Conservation (phyloP, 2,329 filamentous ascomycete species). For the Myotisia sp. region DNA sequence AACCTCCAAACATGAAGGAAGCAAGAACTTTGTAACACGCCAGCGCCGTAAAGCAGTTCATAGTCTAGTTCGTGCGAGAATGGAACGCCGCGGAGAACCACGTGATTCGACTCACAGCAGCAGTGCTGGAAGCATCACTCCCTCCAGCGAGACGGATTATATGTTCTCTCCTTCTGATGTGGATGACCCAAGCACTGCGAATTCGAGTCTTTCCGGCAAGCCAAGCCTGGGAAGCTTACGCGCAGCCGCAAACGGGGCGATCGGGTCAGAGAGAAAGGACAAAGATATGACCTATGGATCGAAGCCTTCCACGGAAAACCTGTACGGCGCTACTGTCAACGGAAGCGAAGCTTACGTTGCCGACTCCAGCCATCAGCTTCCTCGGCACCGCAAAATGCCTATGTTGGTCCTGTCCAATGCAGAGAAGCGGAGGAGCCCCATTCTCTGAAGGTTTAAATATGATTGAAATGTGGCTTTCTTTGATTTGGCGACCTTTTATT, state of each 20-base stretch:
- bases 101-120: slow-evolving; percentile 50
- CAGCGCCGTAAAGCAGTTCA: slow-evolving; percentile 83
- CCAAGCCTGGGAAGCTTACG: slow-evolving; percentile 60
- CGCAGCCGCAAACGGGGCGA: slow-evolving; percentile 66
- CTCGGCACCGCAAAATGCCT: slow-evolving; percentile 61
- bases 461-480: no score
- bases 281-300: slow-evolving; percentile 25
- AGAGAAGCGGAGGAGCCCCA: slow-evolving; percentile 71
- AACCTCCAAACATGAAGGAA: slow-evolving; percentile 84
- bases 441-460: no score
- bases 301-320: no score
- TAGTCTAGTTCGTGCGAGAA: slow-evolving; percentile 78
- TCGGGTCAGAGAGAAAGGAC: slow-evolving; percentile 74
- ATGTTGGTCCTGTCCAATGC: slow-evolving; percentile 76
- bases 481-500: no score
- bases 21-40: slow-evolving; percentile 89
- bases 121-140: slow-evolving; percentile 64
- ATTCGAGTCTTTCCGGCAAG: slow-evolving; percentile 57
- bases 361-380: slow-evolving; percentile 25
- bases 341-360: slow-evolving; percentile 35
- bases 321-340: slow-evolving; percentile 30
- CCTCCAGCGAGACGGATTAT: slow-evolving; percentile 66
- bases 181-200: slow-evolving; percentile 30
- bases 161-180: slow-evolving; percentile 55
- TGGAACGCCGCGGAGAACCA: slow-evolving; percentile 55